phyloP scores from a whole-genome alignment of 192 early-diverging fungal species.

The Globomyces pollinis-pini region DNA sequence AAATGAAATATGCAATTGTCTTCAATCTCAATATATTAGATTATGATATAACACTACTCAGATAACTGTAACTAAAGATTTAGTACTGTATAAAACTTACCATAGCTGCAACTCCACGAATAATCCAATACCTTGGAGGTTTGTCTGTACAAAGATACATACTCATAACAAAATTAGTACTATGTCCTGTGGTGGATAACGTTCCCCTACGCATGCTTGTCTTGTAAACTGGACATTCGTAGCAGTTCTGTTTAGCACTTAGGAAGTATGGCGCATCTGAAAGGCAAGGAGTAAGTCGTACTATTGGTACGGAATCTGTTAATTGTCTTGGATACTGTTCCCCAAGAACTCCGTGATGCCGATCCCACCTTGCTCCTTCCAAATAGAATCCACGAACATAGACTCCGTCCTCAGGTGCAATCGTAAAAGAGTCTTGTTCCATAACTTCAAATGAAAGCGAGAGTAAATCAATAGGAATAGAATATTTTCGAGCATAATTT shows the following conservation, averaged over 20 bases:
- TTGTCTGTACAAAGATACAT: slow-evolving; percentile 35
- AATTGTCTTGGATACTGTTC: slow-evolving; percentile 46
- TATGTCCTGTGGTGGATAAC: slow-evolving; percentile 54
- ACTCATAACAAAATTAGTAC: slow-evolving; percentile 51
- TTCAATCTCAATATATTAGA: no score
- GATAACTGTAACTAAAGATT: not conserved
- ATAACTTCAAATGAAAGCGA: slow-evolving; percentile 46
- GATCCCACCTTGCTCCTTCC: slow-evolving; percentile 56
- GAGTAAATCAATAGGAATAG: slow-evolving; percentile 56
- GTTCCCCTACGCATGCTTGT: slow-evolving; percentile 50
- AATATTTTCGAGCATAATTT: slow-evolving; percentile 58
- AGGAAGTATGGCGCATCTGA: slow-evolving; percentile 35
- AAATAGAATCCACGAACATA: slow-evolving; percentile 50
- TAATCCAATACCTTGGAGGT: slow-evolving; percentile 44
- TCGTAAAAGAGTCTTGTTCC: slow-evolving; percentile 23
- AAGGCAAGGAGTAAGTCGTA: slow-evolving; percentile 37
- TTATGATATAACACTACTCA: no score
- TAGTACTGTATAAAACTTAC: not conserved
- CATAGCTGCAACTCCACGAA: slow-evolving; percentile 32
- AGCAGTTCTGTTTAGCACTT: slow-evolving; percentile 19
- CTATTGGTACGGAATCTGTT: slow-evolving; percentile 49
- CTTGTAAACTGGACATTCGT: slow-evolving; percentile 58
- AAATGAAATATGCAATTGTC: no score
- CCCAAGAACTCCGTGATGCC: slow-evolving; percentile 24
- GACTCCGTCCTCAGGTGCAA: slow-evolving; percentile 42